Base-by-base conservation (phyloP, 805 yeast genomes). In the Candida succiphila region DNA sequence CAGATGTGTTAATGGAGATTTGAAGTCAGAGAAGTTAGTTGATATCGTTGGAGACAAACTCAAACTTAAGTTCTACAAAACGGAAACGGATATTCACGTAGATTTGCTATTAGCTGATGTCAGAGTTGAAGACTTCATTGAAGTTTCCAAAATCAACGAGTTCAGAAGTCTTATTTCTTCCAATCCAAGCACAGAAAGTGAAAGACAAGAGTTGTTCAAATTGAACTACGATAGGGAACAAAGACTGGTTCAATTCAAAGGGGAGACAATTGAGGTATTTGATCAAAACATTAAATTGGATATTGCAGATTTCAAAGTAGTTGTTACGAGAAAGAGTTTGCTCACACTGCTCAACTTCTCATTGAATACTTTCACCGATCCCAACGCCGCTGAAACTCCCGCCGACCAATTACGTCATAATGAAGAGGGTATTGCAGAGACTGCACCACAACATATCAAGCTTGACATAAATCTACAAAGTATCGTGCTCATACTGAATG, bases 341-440 rank as follows among this genome's bases (percentile, higher is more conserved):
- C 63, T 92, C 39, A 80, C 94, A 1, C 60, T 92, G 12, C 57
- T 89, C 41, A 89, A 87, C 52, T 92, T 79, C 52, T 65, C 82
- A 2, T 61, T 88, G 47, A 82, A 86, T 29, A 92, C 97, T 0
- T 92, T 92, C 52, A 81, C 96, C 0, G 79, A 79, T 54, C 95
- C 95, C 0, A 69, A 74, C 40, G 78, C 81, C 1, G 72, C 72
- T 5, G 75, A 73, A 28, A 60, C 75, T 1, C 83, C 85, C 1
- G 79, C 87, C 0, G 88, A 79, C 58, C 75, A 65, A 21, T 61
- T 81, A 37, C 73, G 78, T 35, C 88, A 81, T 45, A 79, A 79
- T 45, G 70, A 70, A 40, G 72, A 65, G n/a, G 59, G 67, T 25
- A 72, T 70, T 39, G 61, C 57, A 17, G 75, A 67, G 10, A 64